These are phyloP conservation scores for Scheffersomyces illinoinensis DNA, from an alignment of 1,139 yeast species.

Conservation along the genomic window DNA sequence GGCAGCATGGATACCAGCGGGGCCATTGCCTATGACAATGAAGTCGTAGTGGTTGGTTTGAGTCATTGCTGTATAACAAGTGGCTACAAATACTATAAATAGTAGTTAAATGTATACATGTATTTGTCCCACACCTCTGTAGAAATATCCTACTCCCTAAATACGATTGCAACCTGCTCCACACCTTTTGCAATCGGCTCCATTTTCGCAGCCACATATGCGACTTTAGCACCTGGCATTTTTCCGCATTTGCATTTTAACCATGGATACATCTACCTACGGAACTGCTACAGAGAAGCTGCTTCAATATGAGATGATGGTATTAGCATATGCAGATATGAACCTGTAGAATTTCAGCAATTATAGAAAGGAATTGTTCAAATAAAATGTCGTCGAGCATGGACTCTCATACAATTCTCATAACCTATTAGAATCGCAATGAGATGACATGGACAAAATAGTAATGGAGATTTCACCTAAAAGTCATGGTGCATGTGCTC, in stretches of 20 bases:
- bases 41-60: conserved; percentile 1
- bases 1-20: conserved; percentile 1
- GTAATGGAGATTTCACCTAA: neutral
- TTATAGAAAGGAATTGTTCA: no score
- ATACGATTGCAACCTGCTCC: neutral
- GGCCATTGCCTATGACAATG: conserved; percentile 1
- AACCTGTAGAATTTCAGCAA: neutral
- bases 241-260: neutral
- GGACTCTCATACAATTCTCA: neutral
- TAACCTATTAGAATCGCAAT: neutral
- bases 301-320: neutral
- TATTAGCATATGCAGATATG: neutral
- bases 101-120: neutral
- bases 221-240: neutral
- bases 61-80: neutral
- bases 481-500: neutral
- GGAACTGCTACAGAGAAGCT: neutral
- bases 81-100: neutral
- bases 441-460: neutral
- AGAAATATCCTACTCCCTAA: neutral
- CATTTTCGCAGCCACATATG: neutral
- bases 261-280: neutral
- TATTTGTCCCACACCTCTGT: neutral
- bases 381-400: neutral
- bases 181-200: neutral